These are phyloP conservation scores for Sclerotiophoma versabilis DNA, from an alignment of 2,329 filamentous ascomycete genomes.

Conservation along the genomic window DNA sequence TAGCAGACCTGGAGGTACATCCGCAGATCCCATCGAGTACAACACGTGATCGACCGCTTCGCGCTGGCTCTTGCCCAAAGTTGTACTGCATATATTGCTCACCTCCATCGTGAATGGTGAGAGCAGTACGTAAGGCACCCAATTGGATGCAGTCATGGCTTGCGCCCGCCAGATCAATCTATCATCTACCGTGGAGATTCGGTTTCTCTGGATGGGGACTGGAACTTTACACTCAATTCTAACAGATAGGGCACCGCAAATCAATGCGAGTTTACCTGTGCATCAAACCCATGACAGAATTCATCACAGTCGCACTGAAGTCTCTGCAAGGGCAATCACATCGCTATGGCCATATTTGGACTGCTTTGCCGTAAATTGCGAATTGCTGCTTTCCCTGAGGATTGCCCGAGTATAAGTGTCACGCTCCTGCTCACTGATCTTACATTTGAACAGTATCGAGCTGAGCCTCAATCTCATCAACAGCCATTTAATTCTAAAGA, in stretches of 20 bases:
- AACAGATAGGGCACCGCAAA: neutral
- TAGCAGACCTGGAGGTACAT: neutral
- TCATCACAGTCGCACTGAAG: conserved; percentile 16
- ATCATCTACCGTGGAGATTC: neutral
- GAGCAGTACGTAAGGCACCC: neutral
- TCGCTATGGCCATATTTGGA: neutral
- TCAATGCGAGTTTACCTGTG: neutral
- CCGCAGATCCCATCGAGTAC: neutral
- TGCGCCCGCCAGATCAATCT: no score
- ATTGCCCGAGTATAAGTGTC: conserved; percentile 17
- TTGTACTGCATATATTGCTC: neutral
- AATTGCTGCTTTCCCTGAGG: neutral
- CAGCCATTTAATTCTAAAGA: conserved; percentile 1
- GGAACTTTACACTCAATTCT: neutral
- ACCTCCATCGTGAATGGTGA: neutral
- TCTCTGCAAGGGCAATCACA: conserved; percentile 18
- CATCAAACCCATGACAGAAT: neutral
- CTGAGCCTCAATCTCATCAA: neutral
- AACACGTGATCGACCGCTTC: conserved; percentile 21
- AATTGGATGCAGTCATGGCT: neutral
- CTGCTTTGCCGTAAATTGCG: neutral
- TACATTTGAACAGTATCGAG: neutral
- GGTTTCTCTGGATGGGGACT: neutral
- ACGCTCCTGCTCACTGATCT: neutral
- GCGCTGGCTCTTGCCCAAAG: neutral